Percentiles rank a stretch among this genome's conserved stretches.
phyloP scores from a whole-genome alignment of 441 rosid genomes.

The Croton setiger region DNA sequence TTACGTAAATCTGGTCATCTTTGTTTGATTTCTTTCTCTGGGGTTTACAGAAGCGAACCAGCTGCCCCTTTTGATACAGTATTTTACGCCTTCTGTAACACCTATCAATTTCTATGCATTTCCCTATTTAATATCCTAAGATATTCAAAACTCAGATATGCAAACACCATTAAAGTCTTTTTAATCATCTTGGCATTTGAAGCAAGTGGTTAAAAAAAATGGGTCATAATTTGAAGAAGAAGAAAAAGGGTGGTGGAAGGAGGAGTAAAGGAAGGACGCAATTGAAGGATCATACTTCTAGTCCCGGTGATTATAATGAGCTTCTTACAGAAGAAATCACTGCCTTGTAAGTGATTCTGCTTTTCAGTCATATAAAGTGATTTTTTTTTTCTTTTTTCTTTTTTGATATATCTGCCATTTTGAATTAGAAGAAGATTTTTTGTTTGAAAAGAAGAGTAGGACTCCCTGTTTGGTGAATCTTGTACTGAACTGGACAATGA shows the following conservation, averaged over 20 bases:
- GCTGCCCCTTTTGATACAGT: too few relatives aligned
- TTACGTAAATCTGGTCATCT: too few relatives aligned
- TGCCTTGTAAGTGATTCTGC: constrained; percentile 61
- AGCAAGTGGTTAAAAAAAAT: constrained; percentile 26
- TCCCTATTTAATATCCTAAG: not conserved
- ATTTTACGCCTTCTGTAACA: not conserved
- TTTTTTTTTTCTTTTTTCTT: too few relatives aligned
- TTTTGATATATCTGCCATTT: too few relatives aligned
- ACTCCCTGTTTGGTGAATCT: not conserved
- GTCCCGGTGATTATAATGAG: constrained; percentile 57
- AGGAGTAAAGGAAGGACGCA: constrained; percentile 69
- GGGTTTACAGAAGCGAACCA: too few relatives aligned
- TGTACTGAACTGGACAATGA: not conserved
- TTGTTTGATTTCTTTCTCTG: too few relatives aligned
- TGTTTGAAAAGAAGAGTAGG: not conserved
- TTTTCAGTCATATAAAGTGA: not conserved
- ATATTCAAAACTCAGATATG: not conserved
- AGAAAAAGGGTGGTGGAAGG: constrained; percentile 56
- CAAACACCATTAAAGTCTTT: too few relatives aligned
- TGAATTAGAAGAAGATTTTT: not conserved
- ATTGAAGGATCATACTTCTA: constrained; percentile 56
- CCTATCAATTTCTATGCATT: not conserved
- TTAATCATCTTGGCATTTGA: not conserved
- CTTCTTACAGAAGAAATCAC: constrained; percentile 94
- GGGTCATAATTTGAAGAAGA: constrained; percentile 77